Percentiles rank a stretch among this genome's conserved stretches.
These are phyloP conservation scores for Leptomonas pyrrhocoris DNA, from an alignment of 208 protist species.

Conservation along the genomic window DNA sequence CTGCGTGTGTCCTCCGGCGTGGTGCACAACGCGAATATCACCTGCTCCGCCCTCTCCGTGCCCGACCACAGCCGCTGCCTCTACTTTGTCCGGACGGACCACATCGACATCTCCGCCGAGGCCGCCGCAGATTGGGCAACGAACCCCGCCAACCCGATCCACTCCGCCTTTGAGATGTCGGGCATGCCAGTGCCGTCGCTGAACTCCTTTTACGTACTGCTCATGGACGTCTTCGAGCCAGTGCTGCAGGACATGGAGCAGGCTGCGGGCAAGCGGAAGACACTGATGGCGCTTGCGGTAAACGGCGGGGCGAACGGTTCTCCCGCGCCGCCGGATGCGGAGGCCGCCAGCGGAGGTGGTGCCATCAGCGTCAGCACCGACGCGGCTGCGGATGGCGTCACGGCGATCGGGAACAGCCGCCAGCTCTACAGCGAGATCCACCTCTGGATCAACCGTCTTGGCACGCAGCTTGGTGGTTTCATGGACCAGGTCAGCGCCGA, in stretches of 20 bases:
- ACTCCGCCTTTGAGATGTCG: constrained; percentile 80
- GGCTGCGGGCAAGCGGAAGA: constrained; percentile 35
- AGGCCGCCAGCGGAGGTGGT: neutral
- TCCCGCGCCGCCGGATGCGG: neutral
- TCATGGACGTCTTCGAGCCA: constrained; percentile 82
- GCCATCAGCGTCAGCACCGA: constrained; percentile 5
- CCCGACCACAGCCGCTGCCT: constrained; percentile 82
- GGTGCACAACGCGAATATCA: constrained; percentile 86
- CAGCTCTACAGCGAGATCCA: constrained; percentile 87
- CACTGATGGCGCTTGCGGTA: constrained; percentile 18
- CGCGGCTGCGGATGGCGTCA: constrained; percentile 14
- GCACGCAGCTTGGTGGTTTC: constrained; percentile 88
- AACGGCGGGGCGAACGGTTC: constrained; percentile 15
- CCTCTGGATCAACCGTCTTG: constrained; percentile 85
- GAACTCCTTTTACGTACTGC: constrained; percentile 71
- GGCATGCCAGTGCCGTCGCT: constrained; percentile 84
- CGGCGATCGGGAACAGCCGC: constrained; percentile 46
- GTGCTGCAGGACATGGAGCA: constrained; percentile 77
- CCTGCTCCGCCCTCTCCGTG: constrained; percentile 72
- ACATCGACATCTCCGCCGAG: constrained; percentile 62
- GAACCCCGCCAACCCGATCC: constrained; percentile 59
- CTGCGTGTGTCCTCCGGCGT: constrained; percentile 61
- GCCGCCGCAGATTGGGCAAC: constrained; percentile 63
- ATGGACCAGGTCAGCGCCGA: constrained; percentile 90
- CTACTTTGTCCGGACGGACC: constrained; percentile 75